Base-by-base conservation (phyloP, 2,329 filamentous ascomycete genomes). In the Beauveria brongniartii region DNA sequence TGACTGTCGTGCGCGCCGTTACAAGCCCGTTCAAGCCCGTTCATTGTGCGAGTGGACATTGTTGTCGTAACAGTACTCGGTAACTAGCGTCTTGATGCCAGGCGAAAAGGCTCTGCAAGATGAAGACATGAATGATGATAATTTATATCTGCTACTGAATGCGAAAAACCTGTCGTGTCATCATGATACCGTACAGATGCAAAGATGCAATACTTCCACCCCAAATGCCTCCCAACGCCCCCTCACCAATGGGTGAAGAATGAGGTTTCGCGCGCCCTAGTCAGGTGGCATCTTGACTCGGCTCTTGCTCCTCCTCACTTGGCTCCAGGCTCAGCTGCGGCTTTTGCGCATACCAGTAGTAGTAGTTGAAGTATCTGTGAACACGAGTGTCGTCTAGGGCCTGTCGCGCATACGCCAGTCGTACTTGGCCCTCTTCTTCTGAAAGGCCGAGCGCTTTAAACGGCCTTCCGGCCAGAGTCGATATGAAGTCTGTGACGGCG, bases 341-440 rank as follows among this genome's bases (percentile, higher is more conserved):
- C 65, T 79, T 81, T 63, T 80, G 77, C 3, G 74, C 78, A 64
- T 73, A 77, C 53, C 75, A 72, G 61, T 78, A 73, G 43, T 73
- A 72, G 24, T 73, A 73, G 47, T 76, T 75, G 44, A 80, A 64
- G 44, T 79, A 79, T 5, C 76, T 73, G 65, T 80, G 78, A 2
- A 74, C 67, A 5, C 65, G 66, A 10, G 66, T 63, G 53, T 76
- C 70, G 20, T 69, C 64, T n/a, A 78, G 65, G 5, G 72, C 74
- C 57, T 68, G 69, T 22, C 66, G 71, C 22, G 71, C 71, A 1
- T 65, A 65, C 4, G 61, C 66, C 7, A 73, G 67, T 55, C 78
- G 67, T 3, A 69, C 67, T 24, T 70, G 67, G 18, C 75, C 69
- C 59, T 77, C 71, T 5, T 71, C 66, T 24, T 66, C 63, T 0